These are phyloP conservation scores for Baorangia bicolor DNA, from an alignment of 768 basidiomycete species.

Conservation along the genomic window DNA sequence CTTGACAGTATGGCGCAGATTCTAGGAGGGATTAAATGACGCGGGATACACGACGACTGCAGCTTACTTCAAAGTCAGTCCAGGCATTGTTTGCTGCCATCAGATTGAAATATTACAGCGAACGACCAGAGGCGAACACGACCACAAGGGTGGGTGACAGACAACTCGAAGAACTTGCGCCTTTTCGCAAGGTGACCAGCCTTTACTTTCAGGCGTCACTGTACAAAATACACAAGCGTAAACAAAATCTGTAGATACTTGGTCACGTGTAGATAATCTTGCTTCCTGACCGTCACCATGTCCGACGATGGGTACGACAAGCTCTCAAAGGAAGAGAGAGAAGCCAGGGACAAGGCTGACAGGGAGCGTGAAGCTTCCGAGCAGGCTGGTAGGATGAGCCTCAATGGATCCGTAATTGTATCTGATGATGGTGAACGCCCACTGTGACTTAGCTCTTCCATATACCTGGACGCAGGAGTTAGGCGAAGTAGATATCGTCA, in stretches of 20 bases:
- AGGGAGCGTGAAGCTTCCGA: conserved; percentile 70
- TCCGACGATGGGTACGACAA: conserved; percentile 66
- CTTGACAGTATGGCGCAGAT: conserved; percentile 66
- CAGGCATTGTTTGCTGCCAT: conserved; percentile 68
- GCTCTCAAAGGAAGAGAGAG: conserved; percentile 72
- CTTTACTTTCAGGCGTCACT: conserved; percentile 21
- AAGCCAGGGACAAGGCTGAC: conserved; percentile 66
- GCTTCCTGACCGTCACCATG: conserved; percentile 29
- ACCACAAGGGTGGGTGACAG: conserved; percentile 11
- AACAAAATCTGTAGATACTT: conserved; percentile 21
- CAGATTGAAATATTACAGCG: conserved; percentile 14
- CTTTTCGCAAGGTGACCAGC: conserved; percentile 11
- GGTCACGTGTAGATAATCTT: conserved; percentile 32
- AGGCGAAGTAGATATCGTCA: conserved; percentile 76
- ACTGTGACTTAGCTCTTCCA: conserved; percentile 64
- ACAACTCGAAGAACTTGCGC: conserved; percentile 4
- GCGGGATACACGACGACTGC: conserved; percentile 2
- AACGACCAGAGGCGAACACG: conserved; percentile 5
- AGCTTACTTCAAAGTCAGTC: conserved; percentile 71
- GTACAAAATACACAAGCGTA: conserved; percentile 33
- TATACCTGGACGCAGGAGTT: conserved; percentile 92
- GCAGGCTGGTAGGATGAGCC: conserved; percentile 69
- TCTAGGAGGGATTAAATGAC: conserved; percentile 41
- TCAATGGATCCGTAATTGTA: conserved; percentile 13
- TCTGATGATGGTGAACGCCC: conserved; percentile 18